A percentile compares a stretch with the other conserved stretches of the same genome.
phyloP scores from a whole-genome alignment of 257 asterid genomes.

The Ligustrum vulgare region DNA sequence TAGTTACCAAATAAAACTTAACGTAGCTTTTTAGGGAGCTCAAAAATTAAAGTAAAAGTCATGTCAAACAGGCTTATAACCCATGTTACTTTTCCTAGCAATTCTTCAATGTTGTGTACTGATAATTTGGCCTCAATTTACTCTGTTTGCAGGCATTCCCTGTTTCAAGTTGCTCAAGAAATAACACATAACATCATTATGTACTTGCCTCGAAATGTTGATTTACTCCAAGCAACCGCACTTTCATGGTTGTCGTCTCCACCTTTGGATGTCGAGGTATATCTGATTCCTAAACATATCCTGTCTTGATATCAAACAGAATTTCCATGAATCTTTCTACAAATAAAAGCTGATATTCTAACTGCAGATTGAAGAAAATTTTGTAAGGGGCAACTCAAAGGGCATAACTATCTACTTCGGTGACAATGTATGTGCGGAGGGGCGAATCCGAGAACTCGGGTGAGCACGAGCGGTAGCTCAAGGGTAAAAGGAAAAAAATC shows the following conservation, averaged over 20 bases:
- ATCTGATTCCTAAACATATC: not conserved
- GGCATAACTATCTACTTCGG: conserved; percentile 69
- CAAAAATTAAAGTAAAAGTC: no score
- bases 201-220: conserved; percentile 72
- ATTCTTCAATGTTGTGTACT: not conserved
- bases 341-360: not conserved
- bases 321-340: conserved; percentile 3
- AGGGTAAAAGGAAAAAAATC: no score
- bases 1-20: no score
- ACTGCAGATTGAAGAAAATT: conserved; percentile 69
- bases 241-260: conserved; percentile 86
- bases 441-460: no score
- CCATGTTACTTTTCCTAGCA: not conserved
- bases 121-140: not conserved
- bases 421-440: conserved; percentile 30
- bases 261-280: conserved; percentile 65
- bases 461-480: no score
- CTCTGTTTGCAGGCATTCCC: conserved; percentile 51
- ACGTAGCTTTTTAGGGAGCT: no score
- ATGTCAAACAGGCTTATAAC: no score
- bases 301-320: not conserved
- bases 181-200: conserved; percentile 76
- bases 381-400: conserved; percentile 46
- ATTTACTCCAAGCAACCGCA: conserved; percentile 59
- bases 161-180: conserved; percentile 65